phyloP scores from a whole-genome alignment of 2,329 filamentous ascomycete species.

The Falciphora oryzae region DNA sequence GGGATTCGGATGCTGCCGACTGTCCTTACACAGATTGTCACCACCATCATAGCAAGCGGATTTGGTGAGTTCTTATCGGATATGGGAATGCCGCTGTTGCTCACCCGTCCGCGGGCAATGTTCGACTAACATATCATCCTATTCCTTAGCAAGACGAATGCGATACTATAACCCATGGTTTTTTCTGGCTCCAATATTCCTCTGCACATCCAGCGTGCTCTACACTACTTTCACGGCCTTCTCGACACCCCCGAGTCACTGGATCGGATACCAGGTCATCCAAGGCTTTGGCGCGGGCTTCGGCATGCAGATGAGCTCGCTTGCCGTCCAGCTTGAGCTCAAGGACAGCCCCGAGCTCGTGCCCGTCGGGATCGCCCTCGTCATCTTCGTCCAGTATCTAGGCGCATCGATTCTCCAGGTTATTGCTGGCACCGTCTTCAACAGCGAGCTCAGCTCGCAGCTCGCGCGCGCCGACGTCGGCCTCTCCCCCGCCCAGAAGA shows the following conservation, averaged over 20 bases:
- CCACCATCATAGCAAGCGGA: constrained; percentile 28
- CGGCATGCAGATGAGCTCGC: constrained; percentile 39
- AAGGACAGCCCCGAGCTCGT: constrained; percentile 25
- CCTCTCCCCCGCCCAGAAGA: too few relatives aligned
- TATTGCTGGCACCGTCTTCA: too few relatives aligned
- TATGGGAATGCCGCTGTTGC: too few relatives aligned
- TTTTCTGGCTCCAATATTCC: constrained; percentile 31
- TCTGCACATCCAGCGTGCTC: constrained; percentile 30
- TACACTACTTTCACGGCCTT: constrained; percentile 30
- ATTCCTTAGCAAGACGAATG: constrained; percentile 24
- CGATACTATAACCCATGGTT: constrained; percentile 28
- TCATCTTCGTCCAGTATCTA: constrained; percentile 23
- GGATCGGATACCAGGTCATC: constrained; percentile 45
- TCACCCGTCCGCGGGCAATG: too few relatives aligned
- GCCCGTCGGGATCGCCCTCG: constrained; percentile 31
- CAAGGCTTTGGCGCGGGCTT: constrained; percentile 39
- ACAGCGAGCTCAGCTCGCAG: too few relatives aligned
- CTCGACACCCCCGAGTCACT: constrained; percentile 26
- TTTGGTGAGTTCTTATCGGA: too few relatives aligned
- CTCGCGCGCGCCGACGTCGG: too few relatives aligned
- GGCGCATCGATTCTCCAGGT: constrained; percentile 27
- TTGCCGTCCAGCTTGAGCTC: constrained; percentile 28
- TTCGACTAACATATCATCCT: too few relatives aligned
- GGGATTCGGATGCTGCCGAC: constrained; percentile 37
- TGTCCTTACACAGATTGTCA: constrained; percentile 31